phyloP scores from a whole-genome alignment of 225 moss, liverwort and hornwort species.

The Polytrichum commune region DNA sequence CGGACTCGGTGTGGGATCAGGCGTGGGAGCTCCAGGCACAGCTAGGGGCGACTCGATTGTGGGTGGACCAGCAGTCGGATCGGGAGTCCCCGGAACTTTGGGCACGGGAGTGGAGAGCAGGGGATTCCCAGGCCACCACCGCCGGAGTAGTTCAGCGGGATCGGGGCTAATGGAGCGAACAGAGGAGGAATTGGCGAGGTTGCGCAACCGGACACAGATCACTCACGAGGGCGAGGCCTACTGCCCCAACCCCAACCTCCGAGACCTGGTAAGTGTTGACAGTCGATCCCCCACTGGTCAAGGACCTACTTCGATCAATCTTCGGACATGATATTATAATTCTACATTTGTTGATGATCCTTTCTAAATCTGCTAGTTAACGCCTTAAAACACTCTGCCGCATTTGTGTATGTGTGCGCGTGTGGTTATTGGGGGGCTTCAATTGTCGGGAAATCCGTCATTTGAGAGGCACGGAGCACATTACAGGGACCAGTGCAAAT shows the following conservation, averaged over 20 bases:
- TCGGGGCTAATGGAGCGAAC: conserved; percentile 12
- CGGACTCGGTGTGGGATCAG: background rate
- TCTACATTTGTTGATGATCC: background rate
- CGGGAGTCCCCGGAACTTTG: background rate
- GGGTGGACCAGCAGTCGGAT: background rate
- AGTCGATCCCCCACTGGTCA: background rate
- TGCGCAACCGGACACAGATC: conserved; percentile 26
- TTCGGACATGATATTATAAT: background rate
- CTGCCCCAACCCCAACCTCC: conserved; percentile 39
- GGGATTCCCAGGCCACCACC: background rate
- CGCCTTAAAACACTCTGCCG: too few species aligned
- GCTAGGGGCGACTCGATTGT: too few species aligned
- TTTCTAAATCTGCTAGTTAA: too few species aligned
- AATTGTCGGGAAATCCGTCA: too few species aligned
- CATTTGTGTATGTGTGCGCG: too few species aligned
- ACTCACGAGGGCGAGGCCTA: conserved; percentile 38
- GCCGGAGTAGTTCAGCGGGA: background rate
- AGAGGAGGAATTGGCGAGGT: conserved; percentile 35
- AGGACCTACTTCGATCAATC: too few species aligned
- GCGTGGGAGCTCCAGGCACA: background rate
- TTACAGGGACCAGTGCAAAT: too few species aligned
- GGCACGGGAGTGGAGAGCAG: background rate
- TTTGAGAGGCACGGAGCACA: too few species aligned
- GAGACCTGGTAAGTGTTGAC: conserved; percentile 24
- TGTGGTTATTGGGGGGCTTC: too few species aligned